Conservation (phyloP, 208 protist genomes). For the Leishmania major region DNA sequence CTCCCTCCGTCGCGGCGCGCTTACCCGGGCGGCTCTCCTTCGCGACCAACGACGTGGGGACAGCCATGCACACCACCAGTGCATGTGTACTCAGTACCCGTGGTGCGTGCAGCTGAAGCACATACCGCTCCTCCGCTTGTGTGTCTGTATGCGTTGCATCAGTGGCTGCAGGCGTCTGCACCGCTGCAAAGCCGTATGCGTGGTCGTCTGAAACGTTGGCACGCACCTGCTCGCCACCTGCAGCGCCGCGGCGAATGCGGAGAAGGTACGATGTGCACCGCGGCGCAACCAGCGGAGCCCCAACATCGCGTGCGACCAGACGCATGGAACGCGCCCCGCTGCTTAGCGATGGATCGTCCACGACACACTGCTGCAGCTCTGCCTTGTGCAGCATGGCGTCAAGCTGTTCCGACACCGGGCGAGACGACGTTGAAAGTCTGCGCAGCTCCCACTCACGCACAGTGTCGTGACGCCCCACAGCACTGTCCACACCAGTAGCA, state of each 20-base stretch:
- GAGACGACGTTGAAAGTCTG: slow-evolving; percentile 12
- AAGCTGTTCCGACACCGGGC: neutral
- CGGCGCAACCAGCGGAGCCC: slow-evolving; percentile 1
- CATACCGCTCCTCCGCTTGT: slow-evolving; percentile 5
- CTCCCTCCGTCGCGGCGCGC: neutral
- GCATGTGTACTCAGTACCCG: slow-evolving; percentile 52
- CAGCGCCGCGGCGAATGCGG: neutral
- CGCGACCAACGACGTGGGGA: neutral
- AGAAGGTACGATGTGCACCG: slow-evolving; percentile 30
- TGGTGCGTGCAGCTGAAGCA: slow-evolving; percentile 47
- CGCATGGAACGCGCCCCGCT: slow-evolving; percentile 24
- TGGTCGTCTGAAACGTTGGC: neutral
- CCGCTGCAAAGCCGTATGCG: neutral
- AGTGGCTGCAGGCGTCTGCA: neutral
- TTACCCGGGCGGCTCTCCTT: neutral
- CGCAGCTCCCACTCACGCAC: slow-evolving; percentile 15
- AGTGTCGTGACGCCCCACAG: neutral
- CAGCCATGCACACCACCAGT: slow-evolving; percentile 42
- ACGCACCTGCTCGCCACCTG: neutral
- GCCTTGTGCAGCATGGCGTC: neutral
- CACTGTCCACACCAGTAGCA: neutral
- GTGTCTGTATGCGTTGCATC: neutral
- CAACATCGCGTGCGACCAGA: slow-evolving; percentile 10
- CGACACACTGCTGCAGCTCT: slow-evolving; percentile 9
- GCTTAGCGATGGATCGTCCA: slow-evolving; percentile 21